These are phyloP conservation scores for Gamarada debralockiae DNA, from an alignment of 495 filamentous ascomycete species.

Conservation along the genomic window DNA sequence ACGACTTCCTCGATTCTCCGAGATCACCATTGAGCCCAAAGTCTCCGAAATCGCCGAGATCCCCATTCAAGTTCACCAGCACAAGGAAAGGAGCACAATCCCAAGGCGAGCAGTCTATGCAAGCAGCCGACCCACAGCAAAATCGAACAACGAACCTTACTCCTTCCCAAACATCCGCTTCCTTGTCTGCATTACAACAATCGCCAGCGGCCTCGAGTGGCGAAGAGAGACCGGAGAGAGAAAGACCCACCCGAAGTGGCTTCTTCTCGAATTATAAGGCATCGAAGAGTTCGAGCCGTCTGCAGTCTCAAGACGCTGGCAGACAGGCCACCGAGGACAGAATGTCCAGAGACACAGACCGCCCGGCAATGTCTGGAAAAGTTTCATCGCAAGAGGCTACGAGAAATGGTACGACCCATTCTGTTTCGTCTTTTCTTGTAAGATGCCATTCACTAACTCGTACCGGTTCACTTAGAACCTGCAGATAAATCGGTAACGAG, in stretches of 20 bases:
- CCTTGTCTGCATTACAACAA: conserved; percentile 10
- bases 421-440: conserved; percentile 8
- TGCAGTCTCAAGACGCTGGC: conserved; percentile 15
- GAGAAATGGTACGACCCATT: conserved; percentile 21
- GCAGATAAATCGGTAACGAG: conserved; percentile 13
- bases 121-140: conserved; percentile 6
- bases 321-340: conserved; percentile 8
- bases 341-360: conserved; percentile 24
- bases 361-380: conserved; percentile 10
- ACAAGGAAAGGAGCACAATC: conserved; percentile 22
- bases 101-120: conserved; percentile 3
- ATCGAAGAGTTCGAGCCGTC: conserved; percentile 23
- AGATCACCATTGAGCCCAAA: conserved; percentile 28
- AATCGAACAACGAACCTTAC: conserved; percentile 4
- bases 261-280: conserved; percentile 28
- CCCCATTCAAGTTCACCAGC: conserved; percentile 43
- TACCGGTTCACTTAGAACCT: conserved; percentile 6
- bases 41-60: conserved; percentile 49
- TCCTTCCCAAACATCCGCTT: conserved; percentile 14
- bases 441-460: conserved; percentile 9
- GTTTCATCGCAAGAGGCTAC: conserved; percentile 22
- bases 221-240: conserved; percentile 5
- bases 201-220: not conserved
- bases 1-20: conserved; percentile 4
- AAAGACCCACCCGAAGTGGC: conserved; percentile 13